Evolutionary conservation across 2,329 filamentous ascomycete species (phyloP).

Genomic region (Xylaria sp.): DNA sequence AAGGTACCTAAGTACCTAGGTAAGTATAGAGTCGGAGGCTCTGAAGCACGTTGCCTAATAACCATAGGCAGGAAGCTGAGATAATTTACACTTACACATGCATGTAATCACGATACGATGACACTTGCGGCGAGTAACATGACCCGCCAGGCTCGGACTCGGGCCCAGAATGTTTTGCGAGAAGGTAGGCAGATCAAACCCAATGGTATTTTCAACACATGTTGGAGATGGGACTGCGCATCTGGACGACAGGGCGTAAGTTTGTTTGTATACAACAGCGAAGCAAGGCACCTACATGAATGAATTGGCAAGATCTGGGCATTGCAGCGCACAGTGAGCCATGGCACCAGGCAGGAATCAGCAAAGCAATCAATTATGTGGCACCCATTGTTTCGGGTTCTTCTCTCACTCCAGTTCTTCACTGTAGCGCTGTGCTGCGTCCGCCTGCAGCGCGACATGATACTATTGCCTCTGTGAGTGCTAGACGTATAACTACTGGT

Average conservation of each 20-base stretch:
- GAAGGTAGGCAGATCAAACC: neutral
- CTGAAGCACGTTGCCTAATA: slow-evolving; percentile 3
- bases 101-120: neutral
- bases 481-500: neutral
- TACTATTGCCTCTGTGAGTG: slow-evolving; percentile 18
- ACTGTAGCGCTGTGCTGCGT: slow-evolving; percentile 11
- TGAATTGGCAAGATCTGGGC: slow-evolving; percentile 21
- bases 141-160: neutral
- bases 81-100: neutral
- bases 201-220: slow-evolving; percentile 8
- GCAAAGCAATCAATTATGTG: slow-evolving; percentile 9
- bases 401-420: neutral
- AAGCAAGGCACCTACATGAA: slow-evolving; percentile 21
- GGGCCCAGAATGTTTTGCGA: neutral
- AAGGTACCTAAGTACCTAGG: no score
- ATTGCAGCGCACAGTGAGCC: slow-evolving; percentile 3
- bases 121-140: neutral
- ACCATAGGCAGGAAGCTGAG: neutral
- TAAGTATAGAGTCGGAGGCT: neutral
- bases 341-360: slow-evolving; percentile 10
- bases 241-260: slow-evolving; percentile 9
- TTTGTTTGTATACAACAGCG: slow-evolving; percentile 13
- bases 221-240: neutral
- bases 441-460: slow-evolving; percentile 19
- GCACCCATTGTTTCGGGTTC: slow-evolving; percentile 8